Base-by-base conservation (phyloP, 2,329 filamentous ascomycete species). In the Fusarium guadeloupense region DNA sequence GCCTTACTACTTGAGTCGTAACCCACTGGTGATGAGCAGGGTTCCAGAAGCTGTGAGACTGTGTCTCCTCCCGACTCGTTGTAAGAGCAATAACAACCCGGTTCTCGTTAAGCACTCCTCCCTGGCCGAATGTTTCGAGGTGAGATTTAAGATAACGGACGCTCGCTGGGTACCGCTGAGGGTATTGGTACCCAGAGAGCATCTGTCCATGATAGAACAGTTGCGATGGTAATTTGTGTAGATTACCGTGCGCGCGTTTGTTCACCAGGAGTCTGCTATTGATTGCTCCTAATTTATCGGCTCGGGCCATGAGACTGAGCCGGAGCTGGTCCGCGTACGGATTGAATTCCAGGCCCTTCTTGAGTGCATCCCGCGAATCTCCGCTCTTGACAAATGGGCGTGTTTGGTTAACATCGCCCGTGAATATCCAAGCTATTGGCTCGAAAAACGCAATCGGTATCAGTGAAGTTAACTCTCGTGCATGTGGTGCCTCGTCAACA, bases 401-500 rank as follows among this genome's bases (percentile, higher is more conserved):
- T 0, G 77, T 81, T 49, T 81, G 76, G 1, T 77, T 74, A n/a
- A 77, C 75, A 31, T 80, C 80, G 2, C 80, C 80, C 0, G 77
- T 78, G 39, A 80, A 76, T 3, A 82, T 77, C 78, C 79, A 82
- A 0, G 72, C 75, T 3, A 73, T 56, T 0, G 80, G 79, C 3
- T 73, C 71, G 40, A 76, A 81, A 23, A 74, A 77, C 0, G 79
- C 78, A 17, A 82, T 68, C 0, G 80, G 72, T 2, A 82, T 80
- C 16, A 82, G 62, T 0, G 76, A 77, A 0, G 80, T 80, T 0
- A 81, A 67, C 59, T 82, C 80, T 14, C 80, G 69, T 0, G 78
- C 78, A 38, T 82, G 80, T 0, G 79, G 77, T 0, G 78, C 77
- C 72, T 96, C 92, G 37, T 93, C 92, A 61, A 96, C 91, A 70